Conservation (phyloP, 31 red algal genomes). For the Asparagopsis taxiformis region DNA sequence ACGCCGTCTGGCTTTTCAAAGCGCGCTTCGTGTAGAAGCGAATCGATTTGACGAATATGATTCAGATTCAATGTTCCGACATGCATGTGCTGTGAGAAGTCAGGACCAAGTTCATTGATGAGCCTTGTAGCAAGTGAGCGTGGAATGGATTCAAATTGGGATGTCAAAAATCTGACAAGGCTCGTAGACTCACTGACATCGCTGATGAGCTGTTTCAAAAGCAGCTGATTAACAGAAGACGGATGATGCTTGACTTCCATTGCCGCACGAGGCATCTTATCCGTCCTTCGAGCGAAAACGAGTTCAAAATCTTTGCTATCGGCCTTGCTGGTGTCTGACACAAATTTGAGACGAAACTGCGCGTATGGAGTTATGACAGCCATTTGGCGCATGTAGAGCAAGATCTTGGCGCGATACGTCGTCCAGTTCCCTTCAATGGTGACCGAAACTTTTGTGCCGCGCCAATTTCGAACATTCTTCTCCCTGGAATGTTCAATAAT, state of each 20-base stretch:
- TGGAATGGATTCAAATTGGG: constrained; percentile 65
- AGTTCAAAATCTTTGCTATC: constrained; percentile 68
- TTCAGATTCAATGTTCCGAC: constrained; percentile 68
- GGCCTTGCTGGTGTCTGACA: background rate
- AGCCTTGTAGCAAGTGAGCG: constrained; percentile 55
- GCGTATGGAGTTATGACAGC: constrained; percentile 95
- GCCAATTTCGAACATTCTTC: constrained; percentile 44
- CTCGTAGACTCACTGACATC: constrained; percentile 47
- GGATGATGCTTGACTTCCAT: constrained; percentile 93
- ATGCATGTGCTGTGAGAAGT: constrained; percentile 51
- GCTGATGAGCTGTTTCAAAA: constrained; percentile 77
- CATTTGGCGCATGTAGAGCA: constrained; percentile 93
- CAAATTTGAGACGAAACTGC: constrained; percentile 66
- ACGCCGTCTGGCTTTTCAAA: constrained; percentile 76
- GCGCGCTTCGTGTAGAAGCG: constrained; percentile 66
- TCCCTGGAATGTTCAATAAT: constrained; percentile 60
- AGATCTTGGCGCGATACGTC: constrained; percentile 79
- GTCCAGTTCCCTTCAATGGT: constrained; percentile 90
- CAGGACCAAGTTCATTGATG: constrained; percentile 67
- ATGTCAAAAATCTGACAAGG: constrained; percentile 62
- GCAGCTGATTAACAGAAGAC: constrained; percentile 86
- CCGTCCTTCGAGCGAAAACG: constrained; percentile 76
- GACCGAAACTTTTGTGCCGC: constrained; percentile 77
- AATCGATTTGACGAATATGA: constrained; percentile 72
- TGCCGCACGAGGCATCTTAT: constrained; percentile 71